A percentile compares a stretch with the other conserved stretches of the same genome.
These are phyloP conservation scores for Ajuga chamaepitys DNA, from an alignment of 257 asterid genomes.

Conservation along the genomic window DNA sequence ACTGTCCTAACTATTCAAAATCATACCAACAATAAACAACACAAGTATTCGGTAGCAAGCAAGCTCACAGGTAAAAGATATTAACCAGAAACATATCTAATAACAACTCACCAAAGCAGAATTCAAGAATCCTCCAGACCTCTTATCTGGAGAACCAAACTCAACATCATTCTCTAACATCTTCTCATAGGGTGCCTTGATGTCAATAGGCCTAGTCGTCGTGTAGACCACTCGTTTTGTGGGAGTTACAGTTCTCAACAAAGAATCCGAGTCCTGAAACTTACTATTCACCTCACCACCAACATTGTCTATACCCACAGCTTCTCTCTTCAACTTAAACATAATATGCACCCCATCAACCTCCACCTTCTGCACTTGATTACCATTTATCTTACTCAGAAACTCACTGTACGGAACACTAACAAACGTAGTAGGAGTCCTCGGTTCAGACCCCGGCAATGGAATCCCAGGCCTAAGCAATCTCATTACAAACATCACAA, in stretches of 20 bases:
- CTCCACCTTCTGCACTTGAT: conserved; percentile 91
- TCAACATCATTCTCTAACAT: conserved; percentile 93
- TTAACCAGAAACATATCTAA: background rate
- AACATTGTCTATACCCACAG: conserved; percentile 37
- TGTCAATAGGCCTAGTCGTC: conserved; percentile 82
- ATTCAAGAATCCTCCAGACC: conserved; percentile 93
- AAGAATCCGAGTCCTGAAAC: conserved; percentile 70
- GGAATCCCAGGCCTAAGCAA: conserved; percentile 86
- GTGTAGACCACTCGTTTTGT: conserved; percentile 75
- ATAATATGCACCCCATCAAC: conserved; percentile 94
- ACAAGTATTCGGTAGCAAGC: background rate
- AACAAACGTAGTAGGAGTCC: conserved; percentile 50
- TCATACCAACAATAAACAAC: background rate
- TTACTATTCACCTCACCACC: conserved; percentile 38
- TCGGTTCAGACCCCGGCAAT: conserved; percentile 82
- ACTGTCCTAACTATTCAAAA: background rate
- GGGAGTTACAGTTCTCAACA: conserved; percentile 55
- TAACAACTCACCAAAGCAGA: conserved; percentile 82
- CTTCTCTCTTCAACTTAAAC: conserved; percentile 79
- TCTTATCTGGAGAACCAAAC: conserved; percentile 96
- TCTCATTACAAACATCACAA: conserved; percentile 89
- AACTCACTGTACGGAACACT: conserved; percentile 92
- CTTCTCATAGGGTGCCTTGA: conserved; percentile 89
- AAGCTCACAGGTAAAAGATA: background rate
- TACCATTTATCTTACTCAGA: conserved; percentile 60